Conservation (phyloP, 192 early-diverging fungal species). For the Dissophora globulifera region DNA sequence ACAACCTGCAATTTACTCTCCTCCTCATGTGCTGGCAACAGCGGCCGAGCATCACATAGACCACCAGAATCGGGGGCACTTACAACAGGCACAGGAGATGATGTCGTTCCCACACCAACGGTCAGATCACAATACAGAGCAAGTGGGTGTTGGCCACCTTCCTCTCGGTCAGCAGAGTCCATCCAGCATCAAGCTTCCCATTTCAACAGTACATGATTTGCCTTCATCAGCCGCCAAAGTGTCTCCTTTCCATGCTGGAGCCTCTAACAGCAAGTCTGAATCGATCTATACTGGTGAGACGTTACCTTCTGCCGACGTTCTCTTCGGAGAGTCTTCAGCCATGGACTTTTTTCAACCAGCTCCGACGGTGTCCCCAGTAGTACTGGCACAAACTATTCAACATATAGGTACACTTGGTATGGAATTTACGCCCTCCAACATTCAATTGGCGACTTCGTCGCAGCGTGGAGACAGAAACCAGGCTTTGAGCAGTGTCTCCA, state of each 20-base stretch:
- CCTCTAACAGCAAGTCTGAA: background rate
- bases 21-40: too few species aligned
- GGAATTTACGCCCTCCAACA: too few species aligned
- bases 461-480: too few species aligned
- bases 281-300: background rate
- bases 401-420: too few species aligned
- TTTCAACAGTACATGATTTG: background rate
- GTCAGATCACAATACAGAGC: background rate
- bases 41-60: too few species aligned
- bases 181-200: background rate
- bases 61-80: too few species aligned
- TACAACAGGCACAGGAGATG: background rate
- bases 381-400: background rate
- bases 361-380: background rate
- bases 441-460: too few species aligned
- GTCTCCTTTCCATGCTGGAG: background rate
- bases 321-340: constrained; percentile 16
- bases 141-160: background rate
- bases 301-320: constrained; percentile 30
- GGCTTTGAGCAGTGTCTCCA: too few species aligned
- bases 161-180: background rate
- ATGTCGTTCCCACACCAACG: background rate
- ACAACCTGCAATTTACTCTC: too few species aligned
- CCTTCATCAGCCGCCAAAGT: background rate
- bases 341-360: constrained; percentile 8